These are phyloP conservation scores for Tetradesmus obliquus DNA, from an alignment of 139 green algal species.

Conservation along the genomic window DNA sequence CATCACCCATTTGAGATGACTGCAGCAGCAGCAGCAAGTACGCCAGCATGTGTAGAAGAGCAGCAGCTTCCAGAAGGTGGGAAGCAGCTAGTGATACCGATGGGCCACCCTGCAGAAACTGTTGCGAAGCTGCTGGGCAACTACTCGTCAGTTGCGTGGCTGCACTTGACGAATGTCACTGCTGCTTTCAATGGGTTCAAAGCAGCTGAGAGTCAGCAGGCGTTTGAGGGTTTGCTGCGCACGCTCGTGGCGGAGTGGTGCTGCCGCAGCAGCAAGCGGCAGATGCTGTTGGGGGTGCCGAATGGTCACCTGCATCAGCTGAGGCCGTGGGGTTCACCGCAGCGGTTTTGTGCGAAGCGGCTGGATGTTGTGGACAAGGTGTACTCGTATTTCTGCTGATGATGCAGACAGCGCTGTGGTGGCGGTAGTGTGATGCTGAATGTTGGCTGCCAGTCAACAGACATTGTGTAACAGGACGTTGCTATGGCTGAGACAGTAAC, in stretches of 20 bases:
- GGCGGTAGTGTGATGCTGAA: too few relatives aligned
- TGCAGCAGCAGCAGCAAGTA: not conserved
- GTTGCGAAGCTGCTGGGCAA: not conserved
- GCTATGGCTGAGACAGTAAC: too few relatives aligned
- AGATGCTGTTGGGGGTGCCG: not conserved
- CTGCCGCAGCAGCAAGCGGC: not conserved
- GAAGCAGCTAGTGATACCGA: not conserved
- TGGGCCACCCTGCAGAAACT: not conserved
- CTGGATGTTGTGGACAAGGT: not conserved
- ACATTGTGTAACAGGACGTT: too few relatives aligned
- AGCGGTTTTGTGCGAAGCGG: conserved; percentile 4
- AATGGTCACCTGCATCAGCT: conserved; percentile 4
- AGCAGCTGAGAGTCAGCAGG: not conserved
- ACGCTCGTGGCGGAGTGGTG: not conserved
- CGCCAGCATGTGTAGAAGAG: not conserved
- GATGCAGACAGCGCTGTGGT: not conserved
- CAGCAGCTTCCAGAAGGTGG: not conserved
- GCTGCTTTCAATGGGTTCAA: not conserved
- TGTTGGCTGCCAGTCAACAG: too few relatives aligned
- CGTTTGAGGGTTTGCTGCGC: not conserved
- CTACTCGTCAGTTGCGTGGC: not conserved
- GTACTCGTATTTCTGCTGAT: conserved; percentile 3
- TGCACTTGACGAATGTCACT: conserved; percentile 24
- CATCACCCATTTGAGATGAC: not conserved
- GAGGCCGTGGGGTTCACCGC: not conserved